These are phyloP conservation scores for Alternaria incomplexa DNA, from an alignment of 2,329 filamentous ascomycete genomes.

Conservation along the genomic window DNA sequence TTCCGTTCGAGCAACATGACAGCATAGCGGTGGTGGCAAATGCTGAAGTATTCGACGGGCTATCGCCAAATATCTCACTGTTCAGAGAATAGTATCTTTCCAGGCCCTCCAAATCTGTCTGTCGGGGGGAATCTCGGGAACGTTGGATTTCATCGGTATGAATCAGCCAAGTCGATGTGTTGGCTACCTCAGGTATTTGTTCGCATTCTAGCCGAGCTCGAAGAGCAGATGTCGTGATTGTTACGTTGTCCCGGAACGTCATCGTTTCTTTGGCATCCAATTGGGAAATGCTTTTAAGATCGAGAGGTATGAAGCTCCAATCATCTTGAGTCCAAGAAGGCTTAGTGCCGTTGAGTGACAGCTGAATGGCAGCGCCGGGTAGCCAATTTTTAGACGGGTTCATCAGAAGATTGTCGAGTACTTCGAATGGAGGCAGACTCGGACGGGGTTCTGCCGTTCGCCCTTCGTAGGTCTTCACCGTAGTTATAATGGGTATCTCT, in stretches of 20 bases:
- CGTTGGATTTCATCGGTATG: background rate
- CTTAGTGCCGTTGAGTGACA: slow-evolving; percentile 16
- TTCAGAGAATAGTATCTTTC: background rate
- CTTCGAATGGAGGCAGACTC: background rate
- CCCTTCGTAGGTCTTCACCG: background rate
- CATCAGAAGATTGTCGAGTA: background rate
- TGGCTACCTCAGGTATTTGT: slow-evolving; percentile 1
- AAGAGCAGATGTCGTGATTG: slow-evolving; percentile 11
- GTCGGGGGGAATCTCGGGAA: background rate
- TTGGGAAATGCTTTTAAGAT: slow-evolving; percentile 6
- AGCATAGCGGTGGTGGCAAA: background rate
- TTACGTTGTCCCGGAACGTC: slow-evolving; percentile 8
- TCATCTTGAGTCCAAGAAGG: slow-evolving; percentile 19
- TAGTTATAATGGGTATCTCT: slow-evolving; percentile 8
- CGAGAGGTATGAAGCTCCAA: slow-evolving; percentile 22
- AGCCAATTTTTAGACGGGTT: slow-evolving; percentile 19
- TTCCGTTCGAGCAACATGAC: slow-evolving; percentile 19
- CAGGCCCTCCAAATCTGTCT: background rate
- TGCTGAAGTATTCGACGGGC: slow-evolving; percentile 6
- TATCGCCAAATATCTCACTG: slow-evolving; percentile 1
- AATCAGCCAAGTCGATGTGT: slow-evolving; percentile 16
- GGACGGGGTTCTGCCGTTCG: no score
- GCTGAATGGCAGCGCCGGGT: slow-evolving; percentile 13
- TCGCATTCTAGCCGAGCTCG: slow-evolving; percentile 15
- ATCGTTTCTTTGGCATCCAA: background rate